A percentile compares a stretch with the other conserved stretches of the same genome.
Conservation (phyloP, 495 filamentous ascomycete genomes). For the Xylaria grammica region DNA sequence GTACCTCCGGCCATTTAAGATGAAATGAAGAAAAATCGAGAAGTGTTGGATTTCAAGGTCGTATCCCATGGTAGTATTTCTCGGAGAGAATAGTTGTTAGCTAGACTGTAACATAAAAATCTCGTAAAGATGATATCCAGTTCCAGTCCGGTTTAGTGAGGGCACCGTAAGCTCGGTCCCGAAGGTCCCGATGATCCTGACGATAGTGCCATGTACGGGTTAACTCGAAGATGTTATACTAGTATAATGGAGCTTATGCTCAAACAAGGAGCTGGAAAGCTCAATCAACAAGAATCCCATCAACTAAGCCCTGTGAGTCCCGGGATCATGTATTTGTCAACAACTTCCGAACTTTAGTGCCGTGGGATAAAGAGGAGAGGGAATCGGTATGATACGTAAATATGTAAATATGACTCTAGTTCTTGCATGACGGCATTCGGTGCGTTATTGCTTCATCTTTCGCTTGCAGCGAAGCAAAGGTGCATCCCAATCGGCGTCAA, state of each 20-base stretch:
- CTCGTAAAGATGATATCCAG: background rate
- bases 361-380: background rate
- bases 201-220: no score
- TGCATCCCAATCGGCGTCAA: background rate
- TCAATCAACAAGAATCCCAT: background rate
- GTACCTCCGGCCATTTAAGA: background rate
- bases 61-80: no score
- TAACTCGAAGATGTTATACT: no score
- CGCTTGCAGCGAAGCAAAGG: background rate
- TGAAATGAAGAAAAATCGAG: background rate
- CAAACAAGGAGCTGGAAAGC: background rate
- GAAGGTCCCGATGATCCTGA: no score
- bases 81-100: background rate
- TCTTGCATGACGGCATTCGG: background rate
- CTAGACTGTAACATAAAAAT: background rate
- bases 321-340: background rate
- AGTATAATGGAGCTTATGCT: background rate
- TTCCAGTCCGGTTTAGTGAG: background rate
- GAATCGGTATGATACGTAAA: background rate
- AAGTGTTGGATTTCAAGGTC: no score
- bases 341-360: conserved; percentile 1
- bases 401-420: background rate
- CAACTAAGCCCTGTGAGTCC: background rate
- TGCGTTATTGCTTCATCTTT: background rate
- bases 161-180: conserved; percentile 8